These are phyloP conservation scores for Fusarium bactridioides DNA, from an alignment of 2,329 filamentous ascomycete species.

Conservation along the genomic window DNA sequence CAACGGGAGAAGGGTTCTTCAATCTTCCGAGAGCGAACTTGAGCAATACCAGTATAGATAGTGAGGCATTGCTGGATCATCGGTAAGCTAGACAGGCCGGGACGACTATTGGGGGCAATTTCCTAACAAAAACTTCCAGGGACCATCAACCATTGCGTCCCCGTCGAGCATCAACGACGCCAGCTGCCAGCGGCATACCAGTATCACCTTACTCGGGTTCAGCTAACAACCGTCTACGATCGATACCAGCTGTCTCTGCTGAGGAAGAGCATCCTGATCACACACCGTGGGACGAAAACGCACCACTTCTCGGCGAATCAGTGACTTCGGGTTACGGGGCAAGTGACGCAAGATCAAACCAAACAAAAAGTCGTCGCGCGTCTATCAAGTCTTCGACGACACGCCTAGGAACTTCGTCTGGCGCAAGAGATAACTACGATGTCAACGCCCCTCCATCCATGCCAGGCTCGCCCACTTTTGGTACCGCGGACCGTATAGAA, in stretches of 20 bases:
- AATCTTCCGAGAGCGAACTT: conserved; percentile 62
- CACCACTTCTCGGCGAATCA: conserved; percentile 61
- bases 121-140: conserved; percentile 45
- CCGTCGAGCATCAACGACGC: conserved; percentile 65
- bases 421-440: conserved; percentile 61
- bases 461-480: conserved; percentile 66
- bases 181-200: conserved; percentile 43
- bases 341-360: conserved; percentile 47
- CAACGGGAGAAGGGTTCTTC: conserved; percentile 57
- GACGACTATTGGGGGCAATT: background rate
- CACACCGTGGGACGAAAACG: conserved; percentile 56
- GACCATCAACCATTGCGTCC: conserved; percentile 69
- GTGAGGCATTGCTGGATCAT: conserved; percentile 87
- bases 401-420: conserved; percentile 47
- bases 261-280: conserved; percentile 59
- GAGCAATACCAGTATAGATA: conserved; percentile 89
- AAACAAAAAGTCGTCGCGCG: conserved; percentile 53
- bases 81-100: conserved; percentile 58
- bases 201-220: conserved; percentile 44
- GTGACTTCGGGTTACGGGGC: conserved; percentile 53
- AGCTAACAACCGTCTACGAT: conserved; percentile 47
- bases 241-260: conserved; percentile 48
- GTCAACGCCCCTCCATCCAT: conserved; percentile 75
- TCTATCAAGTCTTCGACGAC: conserved; percentile 62
- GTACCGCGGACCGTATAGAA: conserved; percentile 57